phyloP scores from a whole-genome alignment of 2,329 filamentous ascomycete genomes.

The Xylariaceae sp. region DNA sequence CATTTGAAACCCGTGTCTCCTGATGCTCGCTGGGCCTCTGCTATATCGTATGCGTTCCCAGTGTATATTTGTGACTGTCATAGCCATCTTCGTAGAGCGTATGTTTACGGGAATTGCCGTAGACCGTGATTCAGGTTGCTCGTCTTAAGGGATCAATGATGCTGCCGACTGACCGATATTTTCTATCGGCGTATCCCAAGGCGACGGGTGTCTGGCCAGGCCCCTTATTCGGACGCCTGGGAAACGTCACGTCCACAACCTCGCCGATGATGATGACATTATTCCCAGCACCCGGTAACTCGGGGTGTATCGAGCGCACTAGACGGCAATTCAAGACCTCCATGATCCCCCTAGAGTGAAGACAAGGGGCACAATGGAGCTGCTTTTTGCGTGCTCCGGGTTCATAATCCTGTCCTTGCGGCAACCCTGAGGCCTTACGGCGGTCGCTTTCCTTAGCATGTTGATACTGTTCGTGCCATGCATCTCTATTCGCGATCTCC shows the following conservation, averaged over 20 bases:
- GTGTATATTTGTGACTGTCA: neutral
- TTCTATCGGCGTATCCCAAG: constrained; percentile 15
- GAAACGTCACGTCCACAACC: constrained; percentile 6
- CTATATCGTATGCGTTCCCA: neutral
- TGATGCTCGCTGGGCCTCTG: neutral
- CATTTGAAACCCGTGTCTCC: neutral
- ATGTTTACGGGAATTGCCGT: neutral
- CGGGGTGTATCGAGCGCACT: constrained; percentile 10
- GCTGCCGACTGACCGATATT: constrained; percentile 7
- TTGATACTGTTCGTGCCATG: constrained; percentile 15
- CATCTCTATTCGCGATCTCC: constrained; percentile 13
- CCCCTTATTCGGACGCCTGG: neutral
- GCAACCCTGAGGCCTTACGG: neutral
- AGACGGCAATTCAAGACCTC: constrained; percentile 15
- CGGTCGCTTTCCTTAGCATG: constrained; percentile 3
- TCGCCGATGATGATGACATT: constrained; percentile 18
- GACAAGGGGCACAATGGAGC: constrained; percentile 10
- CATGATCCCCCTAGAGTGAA: constrained; percentile 5
- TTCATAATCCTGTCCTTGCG: neutral
- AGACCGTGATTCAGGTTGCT: neutral
- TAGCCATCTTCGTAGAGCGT: neutral
- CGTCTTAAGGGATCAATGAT: constrained; percentile 5
- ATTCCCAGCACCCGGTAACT: constrained; percentile 9
- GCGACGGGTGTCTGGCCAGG: neutral
- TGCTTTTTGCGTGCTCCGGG: neutral